Conservation (phyloP, 768 basidiomycete genomes). For the Podaxis rugospora region DNA sequence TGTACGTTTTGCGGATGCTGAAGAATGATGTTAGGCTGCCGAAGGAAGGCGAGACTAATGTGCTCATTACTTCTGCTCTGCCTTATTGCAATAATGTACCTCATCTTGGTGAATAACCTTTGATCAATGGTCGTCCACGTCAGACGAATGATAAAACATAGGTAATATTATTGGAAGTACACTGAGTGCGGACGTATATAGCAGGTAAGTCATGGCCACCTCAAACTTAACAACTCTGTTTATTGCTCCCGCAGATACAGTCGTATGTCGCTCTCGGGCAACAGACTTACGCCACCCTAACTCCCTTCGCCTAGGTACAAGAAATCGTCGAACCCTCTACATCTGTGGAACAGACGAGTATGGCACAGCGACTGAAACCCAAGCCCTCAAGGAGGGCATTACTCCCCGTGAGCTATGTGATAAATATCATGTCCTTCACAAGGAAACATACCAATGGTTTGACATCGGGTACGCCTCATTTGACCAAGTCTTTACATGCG, state of each 20-base stretch:
- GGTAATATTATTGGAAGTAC: constrained; percentile 95
- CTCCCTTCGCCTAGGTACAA: constrained; percentile 41
- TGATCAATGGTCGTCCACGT: background rate
- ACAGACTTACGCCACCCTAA: background rate
- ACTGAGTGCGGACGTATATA: constrained; percentile 95
- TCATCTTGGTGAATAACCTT: constrained; percentile 68
- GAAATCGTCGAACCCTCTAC: constrained; percentile 88
- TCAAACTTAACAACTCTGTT: background rate
- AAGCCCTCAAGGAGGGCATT: constrained; percentile 84
- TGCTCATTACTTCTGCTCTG: constrained; percentile 91
- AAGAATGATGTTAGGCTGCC: constrained; percentile 44
- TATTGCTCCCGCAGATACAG: constrained; percentile 44
- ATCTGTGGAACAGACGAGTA: constrained; percentile 99
- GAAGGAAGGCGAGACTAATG: constrained; percentile 80
- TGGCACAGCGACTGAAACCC: constrained; percentile 98
- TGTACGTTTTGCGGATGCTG: constrained; percentile 6
- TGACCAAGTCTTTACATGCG: background rate
- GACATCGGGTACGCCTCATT: constrained; percentile 68
- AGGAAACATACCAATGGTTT: constrained; percentile 96
- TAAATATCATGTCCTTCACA: constrained; percentile 86
- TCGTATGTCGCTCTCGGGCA: constrained; percentile 34
- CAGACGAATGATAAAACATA: constrained; percentile 17
- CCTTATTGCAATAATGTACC: constrained; percentile 98
- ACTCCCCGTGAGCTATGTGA: constrained; percentile 81
- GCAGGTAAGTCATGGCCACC: constrained; percentile 50